Percentiles rank a stretch among this genome's conserved stretches.
phyloP scores from a whole-genome alignment of 495 filamentous ascomycete species.

The Penicillium steckii region DNA sequence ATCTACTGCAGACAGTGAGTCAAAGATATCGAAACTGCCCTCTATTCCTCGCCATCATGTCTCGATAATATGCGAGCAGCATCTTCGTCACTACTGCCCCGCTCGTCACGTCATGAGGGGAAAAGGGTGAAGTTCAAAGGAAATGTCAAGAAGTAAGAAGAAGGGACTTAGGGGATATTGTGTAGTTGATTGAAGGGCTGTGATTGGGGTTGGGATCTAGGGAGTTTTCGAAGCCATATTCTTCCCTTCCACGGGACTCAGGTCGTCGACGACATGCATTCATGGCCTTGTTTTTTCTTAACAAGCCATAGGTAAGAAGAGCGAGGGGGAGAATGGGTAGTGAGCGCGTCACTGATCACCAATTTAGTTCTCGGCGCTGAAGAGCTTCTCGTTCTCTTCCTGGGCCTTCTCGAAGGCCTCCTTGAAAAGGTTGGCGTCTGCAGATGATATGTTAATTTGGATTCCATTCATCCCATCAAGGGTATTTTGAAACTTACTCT shows the following conservation, averaged over 20 bases:
- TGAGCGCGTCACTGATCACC: neutral
- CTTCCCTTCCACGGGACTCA: conserved; percentile 14
- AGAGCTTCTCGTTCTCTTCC: conserved; percentile 89
- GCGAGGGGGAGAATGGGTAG: neutral
- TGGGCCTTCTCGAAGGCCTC: conserved; percentile 97
- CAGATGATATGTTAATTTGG: neutral
- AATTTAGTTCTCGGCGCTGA: conserved; percentile 51
- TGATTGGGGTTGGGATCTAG: conserved; percentile 2
- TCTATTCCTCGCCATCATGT: conserved; percentile 30
- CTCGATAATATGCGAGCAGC: conserved; percentile 29
- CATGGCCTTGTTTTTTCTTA: conserved; percentile 7
- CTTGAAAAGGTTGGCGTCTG: conserved; percentile 97
- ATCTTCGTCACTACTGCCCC: conserved; percentile 34
- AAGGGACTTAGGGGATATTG: conserved; percentile 8
- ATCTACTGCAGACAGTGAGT: conserved; percentile 39
- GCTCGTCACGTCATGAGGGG: conserved; percentile 25
- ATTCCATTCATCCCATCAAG: neutral
- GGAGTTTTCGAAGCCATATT: conserved; percentile 18
- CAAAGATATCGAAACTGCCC: conserved; percentile 25
- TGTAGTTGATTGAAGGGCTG: conserved; percentile 5
- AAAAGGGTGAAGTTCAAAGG: conserved; percentile 6
- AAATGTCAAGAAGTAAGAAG: conserved; percentile 10
- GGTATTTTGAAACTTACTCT: conserved; percentile 66
- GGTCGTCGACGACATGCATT: conserved; percentile 7
- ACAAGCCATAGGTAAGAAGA: neutral